Base-by-base conservation (phyloP, 176 grass and related monocot species). In the Oryza meyeriana region DNA sequence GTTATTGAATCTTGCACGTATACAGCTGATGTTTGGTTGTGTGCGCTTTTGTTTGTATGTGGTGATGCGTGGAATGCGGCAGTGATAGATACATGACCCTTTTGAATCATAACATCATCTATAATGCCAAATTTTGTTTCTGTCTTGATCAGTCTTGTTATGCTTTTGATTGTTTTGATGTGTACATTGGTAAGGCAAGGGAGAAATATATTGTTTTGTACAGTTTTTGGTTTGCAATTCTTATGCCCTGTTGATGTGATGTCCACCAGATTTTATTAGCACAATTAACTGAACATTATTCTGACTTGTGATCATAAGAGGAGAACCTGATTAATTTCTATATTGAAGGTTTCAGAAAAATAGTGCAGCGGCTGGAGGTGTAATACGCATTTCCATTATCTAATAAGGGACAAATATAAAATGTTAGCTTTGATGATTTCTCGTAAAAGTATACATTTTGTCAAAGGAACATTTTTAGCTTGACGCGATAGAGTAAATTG, bases 151-250 rank as follows among this genome's bases (percentile, higher is more conserved):
- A 1, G 11, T 71, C 20, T 59, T 8, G 10, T 22, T 22, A 39
- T 85, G 57, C 55, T 48, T 85, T 69, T 71, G 1, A 63, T 70
- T 77, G 64, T 9, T 77, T 28, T 4, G 61, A 34, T 25, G 9
- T 65, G 25, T 67, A 14, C 40, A 26, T 68, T 76, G 64, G n/a
- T 39, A 25, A 84, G 4, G 5, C 34, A 44, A 25, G 1, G 26
- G 47, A 35, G n/a, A 7, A n/a, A 73, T 50, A 52, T 31, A 32
- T 74, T 7, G 26, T 74, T 28, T 10, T 31, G 29, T 31, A 22
- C 10, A 57, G 4, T 24, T 75, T 47, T 16, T 58, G 1, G 2
- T 58, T 29, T 24, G 28, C 20, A 14, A 3, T n/a, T 57, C 52
- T 8, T 24, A 57, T 3, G 55, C 9, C 2, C 11, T 25, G 55